Conservation (phyloP, 257 asterid species). For the Fraxinus pennsylvanica region DNA sequence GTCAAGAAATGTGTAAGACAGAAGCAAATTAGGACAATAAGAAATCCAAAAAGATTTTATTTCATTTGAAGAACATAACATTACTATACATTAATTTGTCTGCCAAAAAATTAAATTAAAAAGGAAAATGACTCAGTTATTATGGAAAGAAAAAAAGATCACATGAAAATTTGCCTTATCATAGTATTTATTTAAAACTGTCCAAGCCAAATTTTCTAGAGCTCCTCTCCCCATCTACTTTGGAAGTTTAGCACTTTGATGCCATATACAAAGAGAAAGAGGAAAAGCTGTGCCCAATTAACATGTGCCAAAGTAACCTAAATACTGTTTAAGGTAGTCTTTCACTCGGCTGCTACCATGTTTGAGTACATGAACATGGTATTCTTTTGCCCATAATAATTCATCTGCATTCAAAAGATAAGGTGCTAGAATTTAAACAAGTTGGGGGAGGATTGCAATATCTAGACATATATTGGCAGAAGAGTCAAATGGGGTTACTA, state of each 20-base stretch:
- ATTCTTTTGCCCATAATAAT: neutral
- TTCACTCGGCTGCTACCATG: slow-evolving; percentile 49
- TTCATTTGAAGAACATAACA: neutral
- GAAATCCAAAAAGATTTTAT: neutral
- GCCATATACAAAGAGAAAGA: slow-evolving; percentile 55
- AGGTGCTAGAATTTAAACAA: neutral
- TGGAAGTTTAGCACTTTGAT: slow-evolving; percentile 69
- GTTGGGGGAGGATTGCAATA: neutral
- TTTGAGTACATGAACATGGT: slow-evolving; percentile 46
- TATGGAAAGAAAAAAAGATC: neutral
- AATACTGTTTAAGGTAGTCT: slow-evolving; percentile 44
- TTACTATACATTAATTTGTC: neutral
- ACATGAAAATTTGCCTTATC: neutral
- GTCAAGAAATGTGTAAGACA: too few species aligned
- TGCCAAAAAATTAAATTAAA: neutral
- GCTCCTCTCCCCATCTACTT: slow-evolving; percentile 41
- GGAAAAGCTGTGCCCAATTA: slow-evolving; percentile 65
- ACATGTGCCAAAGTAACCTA: slow-evolving; percentile 63
- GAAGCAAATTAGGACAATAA: neutral
- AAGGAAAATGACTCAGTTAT: neutral
- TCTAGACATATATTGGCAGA: neutral
- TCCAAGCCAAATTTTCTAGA: neutral
- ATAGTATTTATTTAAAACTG: neutral
- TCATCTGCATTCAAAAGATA: neutral
- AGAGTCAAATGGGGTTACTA: neutral